These are phyloP conservation scores for Phaseolus coccineus DNA, from an alignment of 331 rosid species.

Conservation along the genomic window DNA sequence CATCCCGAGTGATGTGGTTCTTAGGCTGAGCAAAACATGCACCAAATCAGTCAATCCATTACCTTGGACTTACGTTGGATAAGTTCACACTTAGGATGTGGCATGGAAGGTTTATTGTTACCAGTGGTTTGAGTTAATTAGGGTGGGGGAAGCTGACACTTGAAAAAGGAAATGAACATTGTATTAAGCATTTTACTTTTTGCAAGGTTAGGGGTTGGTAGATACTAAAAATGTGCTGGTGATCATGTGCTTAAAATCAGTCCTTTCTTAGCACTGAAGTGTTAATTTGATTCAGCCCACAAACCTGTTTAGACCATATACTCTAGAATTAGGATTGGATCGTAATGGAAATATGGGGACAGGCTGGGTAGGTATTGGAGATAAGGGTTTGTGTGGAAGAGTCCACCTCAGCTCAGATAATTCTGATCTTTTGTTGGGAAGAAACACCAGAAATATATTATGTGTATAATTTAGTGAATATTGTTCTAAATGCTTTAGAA, in stretches of 20 bases:
- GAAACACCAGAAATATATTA: neutral
- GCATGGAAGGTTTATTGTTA: neutral
- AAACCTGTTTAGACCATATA: neutral
- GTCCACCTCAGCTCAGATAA: neutral
- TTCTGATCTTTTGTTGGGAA: neutral
- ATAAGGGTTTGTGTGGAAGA: neutral
- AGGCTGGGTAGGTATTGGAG: neutral
- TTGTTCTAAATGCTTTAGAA: conserved; percentile 5
- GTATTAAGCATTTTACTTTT: neutral
- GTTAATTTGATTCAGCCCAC: neutral
- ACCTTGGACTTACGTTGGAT: neutral
- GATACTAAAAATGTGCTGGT: neutral
- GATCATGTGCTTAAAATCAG: neutral
- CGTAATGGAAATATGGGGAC: neutral
- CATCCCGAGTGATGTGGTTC: neutral
- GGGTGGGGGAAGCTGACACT: neutral
- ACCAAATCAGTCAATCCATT: neutral
- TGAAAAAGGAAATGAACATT: neutral
- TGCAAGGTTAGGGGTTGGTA: neutral
- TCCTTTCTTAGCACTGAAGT: conserved; percentile 1
- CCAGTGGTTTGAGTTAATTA: no score
- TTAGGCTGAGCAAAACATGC: no score
- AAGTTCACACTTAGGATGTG: neutral
- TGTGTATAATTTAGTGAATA: neutral
- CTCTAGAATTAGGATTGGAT: neutral